phyloP scores from a whole-genome alignment of 352 stramenopile genomes.

The Pilasporangium apinafurcum region DNA sequence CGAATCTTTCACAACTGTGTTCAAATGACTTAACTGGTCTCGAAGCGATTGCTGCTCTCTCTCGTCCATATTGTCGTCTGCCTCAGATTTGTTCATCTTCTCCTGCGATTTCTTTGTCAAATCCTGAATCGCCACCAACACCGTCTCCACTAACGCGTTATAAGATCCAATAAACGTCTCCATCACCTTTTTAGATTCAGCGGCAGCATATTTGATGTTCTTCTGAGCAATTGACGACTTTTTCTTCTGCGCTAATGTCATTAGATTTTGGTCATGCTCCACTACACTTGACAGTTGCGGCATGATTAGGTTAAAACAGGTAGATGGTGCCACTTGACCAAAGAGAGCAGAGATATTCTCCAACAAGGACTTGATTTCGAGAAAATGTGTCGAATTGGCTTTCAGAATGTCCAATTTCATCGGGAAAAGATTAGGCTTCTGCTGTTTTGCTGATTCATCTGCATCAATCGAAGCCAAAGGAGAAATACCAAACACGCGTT shows the following conservation, averaged over 20 bases:
- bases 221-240: not conserved
- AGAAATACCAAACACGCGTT: conserved; percentile 63
- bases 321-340: conserved; percentile 14
- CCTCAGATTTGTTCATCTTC: conserved; percentile 14
- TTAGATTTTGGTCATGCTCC: conserved; percentile 29
- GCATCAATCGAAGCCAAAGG: conserved; percentile 9
- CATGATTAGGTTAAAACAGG: conserved; percentile 27
- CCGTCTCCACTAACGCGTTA: conserved; percentile 66
- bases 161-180: conserved; percentile 41
- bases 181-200: conserved; percentile 19
- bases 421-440: conserved; percentile 16
- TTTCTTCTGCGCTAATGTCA: conserved; percentile 13
- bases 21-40: conserved; percentile 43
- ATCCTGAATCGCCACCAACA: conserved; percentile 78
- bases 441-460: no score
- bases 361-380: conserved; percentile 22
- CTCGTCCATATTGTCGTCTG: conserved; percentile 7
- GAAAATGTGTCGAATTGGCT: conserved; percentile 24
- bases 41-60: conserved; percentile 19
- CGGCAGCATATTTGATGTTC: conserved; percentile 3
- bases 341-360: conserved; percentile 18
- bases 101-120: conserved; percentile 38
- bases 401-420: conserved; percentile 18
- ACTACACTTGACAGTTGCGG: conserved; percentile 17
- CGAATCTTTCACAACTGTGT: conserved; percentile 51